These are phyloP conservation scores for Populus tomentosa DNA, from an alignment of 441 rosid species.

Conservation along the genomic window DNA sequence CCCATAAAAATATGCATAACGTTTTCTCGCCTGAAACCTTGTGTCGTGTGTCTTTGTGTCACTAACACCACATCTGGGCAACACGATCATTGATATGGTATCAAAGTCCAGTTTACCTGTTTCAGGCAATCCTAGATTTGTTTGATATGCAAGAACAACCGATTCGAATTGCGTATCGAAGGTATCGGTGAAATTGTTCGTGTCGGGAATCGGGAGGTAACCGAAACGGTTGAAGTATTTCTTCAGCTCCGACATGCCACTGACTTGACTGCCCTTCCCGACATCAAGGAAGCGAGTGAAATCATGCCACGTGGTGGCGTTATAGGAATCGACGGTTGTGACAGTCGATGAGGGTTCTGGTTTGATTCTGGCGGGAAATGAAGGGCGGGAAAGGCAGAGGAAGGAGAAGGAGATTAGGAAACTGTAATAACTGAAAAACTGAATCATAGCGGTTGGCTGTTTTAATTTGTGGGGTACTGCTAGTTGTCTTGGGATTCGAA, in stretches of 20 bases:
- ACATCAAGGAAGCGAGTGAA: conserved; percentile 59
- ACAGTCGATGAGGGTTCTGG: conserved; percentile 36
- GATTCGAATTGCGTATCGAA: conserved; percentile 57
- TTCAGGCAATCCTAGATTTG: conserved; percentile 50
- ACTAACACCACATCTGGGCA: conserved; percentile 75
- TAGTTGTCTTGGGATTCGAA: conserved; percentile 1
- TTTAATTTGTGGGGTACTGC: neutral
- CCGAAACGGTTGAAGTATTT: conserved; percentile 74
- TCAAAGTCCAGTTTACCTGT: conserved; percentile 62
- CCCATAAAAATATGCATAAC: conserved; percentile 58
- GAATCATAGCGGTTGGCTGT: conserved; percentile 24
- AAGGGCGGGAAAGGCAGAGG: conserved; percentile 28
- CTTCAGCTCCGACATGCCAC: conserved; percentile 80
- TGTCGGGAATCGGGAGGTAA: conserved; percentile 35
- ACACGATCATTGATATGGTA: conserved; percentile 52
- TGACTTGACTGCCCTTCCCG: conserved; percentile 49
- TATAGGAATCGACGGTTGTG: conserved; percentile 22
- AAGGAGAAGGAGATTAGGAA: conserved; percentile 26
- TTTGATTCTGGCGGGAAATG: conserved; percentile 37
- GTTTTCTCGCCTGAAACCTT: conserved; percentile 33
- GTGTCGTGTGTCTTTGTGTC: conserved; percentile 24
- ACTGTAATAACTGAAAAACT: conserved; percentile 20
- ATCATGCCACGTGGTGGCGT: conserved; percentile 56
- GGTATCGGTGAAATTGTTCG: conserved; percentile 43
- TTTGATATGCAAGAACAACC: conserved; percentile 53